Evolutionary conservation across 768 basidiomycete genomes (phyloP).

Genomic region (Kwoniella botswanensis): DNA sequence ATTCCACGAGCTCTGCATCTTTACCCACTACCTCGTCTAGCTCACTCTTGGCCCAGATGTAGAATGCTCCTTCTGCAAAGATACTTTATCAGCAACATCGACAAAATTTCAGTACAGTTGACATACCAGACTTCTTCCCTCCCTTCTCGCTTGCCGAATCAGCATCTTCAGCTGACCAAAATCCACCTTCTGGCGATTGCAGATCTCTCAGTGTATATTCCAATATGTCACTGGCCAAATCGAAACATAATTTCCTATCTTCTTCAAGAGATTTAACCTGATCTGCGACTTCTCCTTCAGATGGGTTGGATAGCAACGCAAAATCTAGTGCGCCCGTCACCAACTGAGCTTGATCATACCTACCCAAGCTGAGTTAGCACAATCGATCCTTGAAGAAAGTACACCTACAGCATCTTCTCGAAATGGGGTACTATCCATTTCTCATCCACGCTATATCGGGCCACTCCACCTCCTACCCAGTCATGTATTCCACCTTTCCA

Average conservation of each 20-base stretch:
- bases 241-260: slow-evolving; percentile 37
- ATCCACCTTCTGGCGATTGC: slow-evolving; percentile 57
- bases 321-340: slow-evolving; percentile 39
- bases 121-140: slow-evolving; percentile 50
- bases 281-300: slow-evolving; percentile 8
- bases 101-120: too few relatives aligned
- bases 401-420: slow-evolving; percentile 58
- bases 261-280: background rate
- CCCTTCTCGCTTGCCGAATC: slow-evolving; percentile 57
- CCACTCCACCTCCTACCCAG: slow-evolving; percentile 60
- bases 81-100: background rate
- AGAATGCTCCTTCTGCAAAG: slow-evolving; percentile 59
- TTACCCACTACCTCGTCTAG: slow-evolving; percentile 57
- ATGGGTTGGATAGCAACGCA: slow-evolving; percentile 32
- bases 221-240: slow-evolving; percentile 57
- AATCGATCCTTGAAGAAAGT: too few relatives aligned
- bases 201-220: slow-evolving; percentile 58
- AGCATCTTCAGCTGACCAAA: slow-evolving; percentile 61
- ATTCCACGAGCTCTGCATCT: slow-evolving; percentile 52
- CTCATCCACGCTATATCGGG: slow-evolving; percentile 61
- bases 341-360: slow-evolving; percentile 61
- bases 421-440: slow-evolving; percentile 62
- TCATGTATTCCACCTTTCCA: slow-evolving; percentile 60
- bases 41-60: slow-evolving; percentile 58
- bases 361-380: background rate